Base-by-base conservation (phyloP, 108 stramenopile genomes). In the Nitzschia palea region DNA sequence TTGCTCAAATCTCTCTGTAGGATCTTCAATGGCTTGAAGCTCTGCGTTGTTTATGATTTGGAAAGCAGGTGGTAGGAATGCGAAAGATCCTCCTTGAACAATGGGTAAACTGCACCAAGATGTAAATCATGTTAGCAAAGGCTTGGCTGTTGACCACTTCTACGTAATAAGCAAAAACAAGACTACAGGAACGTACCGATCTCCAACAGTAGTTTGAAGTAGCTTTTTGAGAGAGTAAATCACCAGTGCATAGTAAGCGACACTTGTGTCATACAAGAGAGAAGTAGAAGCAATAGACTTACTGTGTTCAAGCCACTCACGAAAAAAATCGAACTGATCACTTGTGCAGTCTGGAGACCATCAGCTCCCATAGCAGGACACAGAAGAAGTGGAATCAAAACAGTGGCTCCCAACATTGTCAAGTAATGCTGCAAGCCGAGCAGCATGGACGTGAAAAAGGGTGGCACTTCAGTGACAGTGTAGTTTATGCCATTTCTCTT, bases 151-250 rank as follows among this genome's bases (percentile, higher is more conserved):
- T 15, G 12, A 42, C 40, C 9, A 42, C 40, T 14, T 15, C 9
- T 15, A 42, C 40, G 12, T n/a, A n/a, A n/a, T n/a, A n/a, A n/a
- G n/a, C n/a, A n/a, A n/a, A n/a, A n/a, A n/a, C n/a, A n/a, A n/a
- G 47, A 20, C 8, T 20, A 48, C 4, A 18, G 15, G 17, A 4
- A 55, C 54, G 5, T 55, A 55, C 54, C 74, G 74, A 68, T 75
- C 66, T 6, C 74, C 74, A 33, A 75, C 53, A 32, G 67, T 68
- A 12, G 74, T 75, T 68, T 75, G 74, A 22, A 75, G 45, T 23
- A 63, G 28, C 62, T 61, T 4, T 40, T 40, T 8, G 37, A 48
- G n/a, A 48, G 47, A 18, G 47, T 20, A 20, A 5, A 18, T 18
- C 47, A 48, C 4, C 15, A 20, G 47, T 48, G 47, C n/a, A 4